Base-by-base conservation (phyloP, 2,329 filamentous ascomycete genomes). In the Paracamarosporium sp. region DNA sequence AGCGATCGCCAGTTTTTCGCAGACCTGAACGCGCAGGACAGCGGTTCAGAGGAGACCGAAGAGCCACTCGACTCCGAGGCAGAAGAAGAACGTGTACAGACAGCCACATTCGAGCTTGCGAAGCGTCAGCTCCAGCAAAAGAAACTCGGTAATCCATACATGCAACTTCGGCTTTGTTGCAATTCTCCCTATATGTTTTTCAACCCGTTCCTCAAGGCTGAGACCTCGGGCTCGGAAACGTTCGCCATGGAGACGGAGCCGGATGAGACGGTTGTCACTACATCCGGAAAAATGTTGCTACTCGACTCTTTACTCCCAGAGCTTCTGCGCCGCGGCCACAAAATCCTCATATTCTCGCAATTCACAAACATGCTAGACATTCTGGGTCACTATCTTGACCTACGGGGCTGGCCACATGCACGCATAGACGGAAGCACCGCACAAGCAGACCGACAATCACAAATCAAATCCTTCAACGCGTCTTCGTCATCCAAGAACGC, bases 161-260 rank as follows among this genome's bases (percentile, higher is more conserved):
- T 97, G 83, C 95, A 99, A 73, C 86, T 97, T 3, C 90, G 95
- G 0, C 85, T 97, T 0, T 92, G 92, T 11, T 98, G 95, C 77
- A 97, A 99, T 75, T 92, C 88, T 0, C 95, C 95, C 0, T 93
- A 97, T 77, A 96, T 97, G 72, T 98, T 99, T 75, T 98, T 96
- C 78, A 96, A 93, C 72, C 94, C 95, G 0, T 98, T 94, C 63
- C 63, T 75, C 15, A 63, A 67, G 24, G 69, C 71, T n/a, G 78
- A 79, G 86, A 82, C 85, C 0, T 81, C 82, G 11, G 71, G 64
- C 5, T 82, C 84, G 1, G 73, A 77, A 35, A 74, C 71, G 0
- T 72, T 71, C 43, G 74, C 75, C 0, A 83, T 85, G 1, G 79
- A 81, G n/a, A 79, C 78, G 5, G 75, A 84, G 0, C 80, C 85